These are phyloP conservation scores for Alopecurus myosuroides DNA, from an alignment of 176 grass and related monocot genomes.

Conservation along the genomic window DNA sequence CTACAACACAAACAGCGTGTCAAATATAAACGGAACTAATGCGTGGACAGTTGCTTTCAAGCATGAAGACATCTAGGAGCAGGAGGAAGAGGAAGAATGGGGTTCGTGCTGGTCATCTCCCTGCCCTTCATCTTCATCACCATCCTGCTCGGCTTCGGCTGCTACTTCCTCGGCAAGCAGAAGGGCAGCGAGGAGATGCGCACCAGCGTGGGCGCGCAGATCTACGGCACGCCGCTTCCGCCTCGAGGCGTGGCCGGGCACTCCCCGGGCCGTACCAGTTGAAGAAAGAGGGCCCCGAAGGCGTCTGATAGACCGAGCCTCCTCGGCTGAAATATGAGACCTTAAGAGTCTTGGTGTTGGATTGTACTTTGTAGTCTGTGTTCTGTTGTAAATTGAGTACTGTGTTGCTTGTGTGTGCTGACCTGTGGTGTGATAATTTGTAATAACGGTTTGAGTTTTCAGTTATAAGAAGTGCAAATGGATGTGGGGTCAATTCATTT, in stretches of 20 bases:
- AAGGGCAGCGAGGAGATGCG: slow-evolving; percentile 57
- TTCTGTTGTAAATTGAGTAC: background rate
- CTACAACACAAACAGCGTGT: too few species aligned
- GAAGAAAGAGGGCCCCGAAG: slow-evolving; percentile 34
- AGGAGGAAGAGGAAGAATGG: slow-evolving; percentile 24
- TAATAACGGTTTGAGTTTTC: background rate
- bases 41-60: too few species aligned
- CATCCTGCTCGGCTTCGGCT: slow-evolving; percentile 66
- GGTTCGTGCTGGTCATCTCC: slow-evolving; percentile 62
- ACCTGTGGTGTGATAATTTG: slow-evolving; percentile 20
- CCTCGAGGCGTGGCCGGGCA: slow-evolving; percentile 20
- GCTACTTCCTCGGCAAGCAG: slow-evolving; percentile 76
- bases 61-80: background rate
- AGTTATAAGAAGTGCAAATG: background rate
- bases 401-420: background rate
- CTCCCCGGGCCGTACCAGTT: background rate
- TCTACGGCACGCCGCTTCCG: slow-evolving; percentile 53
- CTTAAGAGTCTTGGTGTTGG: background rate
- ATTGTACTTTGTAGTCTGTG: background rate
- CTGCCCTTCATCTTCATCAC: slow-evolving; percentile 64
- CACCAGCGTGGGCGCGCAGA: slow-evolving; percentile 47
- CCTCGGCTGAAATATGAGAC: too few species aligned
- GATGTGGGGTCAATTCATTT: background rate
- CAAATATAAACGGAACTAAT: too few species aligned
- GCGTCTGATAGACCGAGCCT: slow-evolving; percentile 19